Conservation (phyloP, 2,329 filamentous ascomycete species). For the Gnomoniopsis smithogilvyi region DNA sequence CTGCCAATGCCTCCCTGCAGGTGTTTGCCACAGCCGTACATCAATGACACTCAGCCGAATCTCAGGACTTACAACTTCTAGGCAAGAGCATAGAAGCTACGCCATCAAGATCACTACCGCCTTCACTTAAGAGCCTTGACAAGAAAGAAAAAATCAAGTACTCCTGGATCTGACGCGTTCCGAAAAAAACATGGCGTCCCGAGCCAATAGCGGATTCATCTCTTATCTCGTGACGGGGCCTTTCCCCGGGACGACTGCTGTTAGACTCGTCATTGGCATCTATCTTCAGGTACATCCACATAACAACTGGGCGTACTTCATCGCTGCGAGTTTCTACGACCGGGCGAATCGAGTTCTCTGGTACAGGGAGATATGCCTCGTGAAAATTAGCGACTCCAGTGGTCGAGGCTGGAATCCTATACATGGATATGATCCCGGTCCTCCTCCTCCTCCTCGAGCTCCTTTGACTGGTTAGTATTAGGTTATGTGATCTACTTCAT, state of each 20-base stretch:
- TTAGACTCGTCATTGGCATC: slow-evolving; percentile 26
- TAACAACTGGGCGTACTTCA: slow-evolving; percentile 28
- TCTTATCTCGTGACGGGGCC: neutral
- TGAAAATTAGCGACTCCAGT: slow-evolving; percentile 17
- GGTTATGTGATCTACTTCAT: neutral
- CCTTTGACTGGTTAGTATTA: slow-evolving; percentile 4
- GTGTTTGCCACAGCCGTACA: too few relatives aligned
- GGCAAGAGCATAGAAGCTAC: too few relatives aligned
- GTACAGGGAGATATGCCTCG: slow-evolving; percentile 29
- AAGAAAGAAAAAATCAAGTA: neutral
- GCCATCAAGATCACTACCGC: too few relatives aligned
- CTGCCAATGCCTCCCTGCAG: too few relatives aligned
- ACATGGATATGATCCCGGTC: neutral
- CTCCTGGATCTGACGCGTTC: too few relatives aligned
- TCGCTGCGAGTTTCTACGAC: slow-evolving; percentile 33
- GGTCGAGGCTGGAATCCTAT: neutral
- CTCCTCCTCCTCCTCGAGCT: neutral
- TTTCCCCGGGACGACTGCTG: slow-evolving; percentile 11
- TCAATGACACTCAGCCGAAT: too few relatives aligned
- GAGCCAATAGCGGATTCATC: neutral
- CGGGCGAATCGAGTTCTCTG: slow-evolving; percentile 26
- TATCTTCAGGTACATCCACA: slow-evolving; percentile 24
- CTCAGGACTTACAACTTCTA: too few relatives aligned
- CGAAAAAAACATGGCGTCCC: neutral
- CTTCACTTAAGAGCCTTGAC: too few relatives aligned